Base-by-base conservation (phyloP, 2,329 filamentous ascomycete species). In the Trichoderma gracile region DNA sequence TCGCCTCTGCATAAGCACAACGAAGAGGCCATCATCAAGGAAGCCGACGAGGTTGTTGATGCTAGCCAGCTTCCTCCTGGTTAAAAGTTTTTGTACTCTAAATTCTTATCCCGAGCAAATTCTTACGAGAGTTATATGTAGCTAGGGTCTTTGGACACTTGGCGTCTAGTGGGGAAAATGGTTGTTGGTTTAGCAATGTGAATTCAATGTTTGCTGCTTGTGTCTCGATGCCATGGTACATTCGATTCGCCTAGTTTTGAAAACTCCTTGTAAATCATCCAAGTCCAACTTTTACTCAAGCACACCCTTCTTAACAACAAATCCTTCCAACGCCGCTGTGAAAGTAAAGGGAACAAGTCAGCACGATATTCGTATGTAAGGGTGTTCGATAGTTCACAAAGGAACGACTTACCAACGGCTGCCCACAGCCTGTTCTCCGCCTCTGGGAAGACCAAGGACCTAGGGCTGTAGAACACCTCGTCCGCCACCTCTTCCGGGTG, bases 351-450 rank as follows among this genome's bases (percentile, higher is more conserved):
- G 12, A 52, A 56, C 14, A 46, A 54, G 58, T 74, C 54, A 74
- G 67, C 45, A n/a, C n/a, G n/a, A n/a, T n/a, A n/a, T n/a, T n/a
- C n/a, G n/a, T n/a, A n/a, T n/a, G n/a, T n/a, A n/a, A n/a, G n/a
- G n/a, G n/a, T n/a, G n/a, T n/a, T n/a, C n/a, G n/a, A n/a, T n/a
- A n/a, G n/a, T n/a, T n/a, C n/a, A n/a, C n/a, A n/a, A n/a, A n/a
- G n/a, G n/a, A n/a, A n/a, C n/a, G n/a, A n/a, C 86, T 78, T 78
- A 88, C 88, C 81, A 71, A 96, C 87, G 50, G 93, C 93, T 68
- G 92, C 89, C 91, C 93, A 99, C 42, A 99, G 77, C 69, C 95
- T 87, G 75, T 99, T 99, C 80, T 98, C 93, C 0, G 92, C 95
- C 78, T 99, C 95, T 2, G 86, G 87, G 79, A 97, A 99, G 4